Conservation (phyloP, 495 filamentous ascomycete species). For the Neurospora hispaniola region DNA sequence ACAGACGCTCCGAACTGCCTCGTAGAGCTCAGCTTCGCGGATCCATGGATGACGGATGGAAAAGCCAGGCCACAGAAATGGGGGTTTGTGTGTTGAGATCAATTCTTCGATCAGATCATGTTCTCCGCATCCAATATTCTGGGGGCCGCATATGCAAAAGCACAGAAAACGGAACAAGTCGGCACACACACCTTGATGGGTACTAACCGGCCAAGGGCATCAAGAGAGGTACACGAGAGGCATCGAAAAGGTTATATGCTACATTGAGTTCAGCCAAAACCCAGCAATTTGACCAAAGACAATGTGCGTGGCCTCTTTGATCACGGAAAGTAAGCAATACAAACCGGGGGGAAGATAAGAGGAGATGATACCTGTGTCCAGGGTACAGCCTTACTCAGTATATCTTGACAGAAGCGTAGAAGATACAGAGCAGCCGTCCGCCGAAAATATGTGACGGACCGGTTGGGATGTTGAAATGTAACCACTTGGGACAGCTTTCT, state of each 20-base stretch:
- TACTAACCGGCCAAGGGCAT: slow-evolving; percentile 6
- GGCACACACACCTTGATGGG: slow-evolving; percentile 2
- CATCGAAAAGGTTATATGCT: slow-evolving; percentile 24
- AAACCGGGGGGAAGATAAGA: background rate
- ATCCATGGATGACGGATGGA: background rate
- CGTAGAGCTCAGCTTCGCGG: background rate
- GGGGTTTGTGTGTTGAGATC: background rate
- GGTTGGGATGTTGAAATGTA: background rate
- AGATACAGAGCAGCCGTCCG: background rate
- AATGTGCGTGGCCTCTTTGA: background rate
- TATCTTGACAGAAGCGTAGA: background rate
- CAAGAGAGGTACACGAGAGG: slow-evolving; percentile 9
- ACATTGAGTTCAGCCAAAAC: slow-evolving; percentile 29
- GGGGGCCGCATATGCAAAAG: slow-evolving; percentile 18
- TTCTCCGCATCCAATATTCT: slow-evolving; percentile 4
- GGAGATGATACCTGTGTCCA: background rate
- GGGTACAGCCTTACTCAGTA: background rate
- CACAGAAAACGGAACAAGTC: slow-evolving; percentile 12
- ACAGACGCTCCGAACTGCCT: background rate
- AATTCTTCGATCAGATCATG: background rate
- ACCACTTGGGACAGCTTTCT: background rate
- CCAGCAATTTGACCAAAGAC: slow-evolving; percentile 18
- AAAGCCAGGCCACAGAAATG: background rate
- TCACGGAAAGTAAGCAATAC: background rate
- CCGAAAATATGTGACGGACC: background rate